phyloP scores from a whole-genome alignment of 2,329 filamentous ascomycete species.

The Colletotrichum paranaense region DNA sequence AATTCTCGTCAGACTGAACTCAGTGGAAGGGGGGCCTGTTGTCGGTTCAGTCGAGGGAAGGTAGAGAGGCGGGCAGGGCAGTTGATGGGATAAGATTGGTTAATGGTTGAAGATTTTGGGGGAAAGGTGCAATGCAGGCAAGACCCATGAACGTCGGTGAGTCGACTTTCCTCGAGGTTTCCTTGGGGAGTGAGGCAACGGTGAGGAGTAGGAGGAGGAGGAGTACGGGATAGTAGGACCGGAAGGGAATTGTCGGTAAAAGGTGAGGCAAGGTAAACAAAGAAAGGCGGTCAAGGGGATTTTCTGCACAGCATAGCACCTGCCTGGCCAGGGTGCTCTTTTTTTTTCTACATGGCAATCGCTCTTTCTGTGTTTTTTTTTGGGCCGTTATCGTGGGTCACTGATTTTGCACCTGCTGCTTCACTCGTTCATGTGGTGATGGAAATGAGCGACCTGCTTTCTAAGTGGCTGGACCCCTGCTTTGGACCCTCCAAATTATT shows the following conservation, averaged over 20 bases:
- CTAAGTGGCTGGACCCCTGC: conserved; percentile 28
- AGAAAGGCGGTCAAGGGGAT: conserved; percentile 26
- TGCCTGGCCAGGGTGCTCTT: conserved; percentile 2
- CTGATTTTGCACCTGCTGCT: background rate
- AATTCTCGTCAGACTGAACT: background rate
- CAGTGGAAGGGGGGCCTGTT: background rate
- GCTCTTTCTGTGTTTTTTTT: background rate
- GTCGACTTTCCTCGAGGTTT: background rate
- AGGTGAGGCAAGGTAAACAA: conserved; percentile 9
- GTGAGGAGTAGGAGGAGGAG: background rate
- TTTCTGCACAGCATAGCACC: conserved; percentile 3
- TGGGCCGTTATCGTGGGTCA: conserved; percentile 21
- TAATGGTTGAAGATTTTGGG: conserved; percentile 13
- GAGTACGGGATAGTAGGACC: background rate
- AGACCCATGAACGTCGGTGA: conserved; percentile 31
- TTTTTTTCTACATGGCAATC: background rate
- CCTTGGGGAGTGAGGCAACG: background rate
- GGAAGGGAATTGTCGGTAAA: conserved; percentile 1
- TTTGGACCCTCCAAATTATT: conserved; percentile 1
- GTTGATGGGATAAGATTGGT: background rate
- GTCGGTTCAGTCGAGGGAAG: conserved; percentile 5
- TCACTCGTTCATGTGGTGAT: conserved; percentile 34
- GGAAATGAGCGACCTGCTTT: conserved; percentile 26
- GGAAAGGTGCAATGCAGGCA: conserved; percentile 18
- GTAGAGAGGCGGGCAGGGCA: no score